Evolutionary conservation across 495 filamentous ascomycete species (phyloP).

Genomic region (Trichoderma asperelloides): DNA sequence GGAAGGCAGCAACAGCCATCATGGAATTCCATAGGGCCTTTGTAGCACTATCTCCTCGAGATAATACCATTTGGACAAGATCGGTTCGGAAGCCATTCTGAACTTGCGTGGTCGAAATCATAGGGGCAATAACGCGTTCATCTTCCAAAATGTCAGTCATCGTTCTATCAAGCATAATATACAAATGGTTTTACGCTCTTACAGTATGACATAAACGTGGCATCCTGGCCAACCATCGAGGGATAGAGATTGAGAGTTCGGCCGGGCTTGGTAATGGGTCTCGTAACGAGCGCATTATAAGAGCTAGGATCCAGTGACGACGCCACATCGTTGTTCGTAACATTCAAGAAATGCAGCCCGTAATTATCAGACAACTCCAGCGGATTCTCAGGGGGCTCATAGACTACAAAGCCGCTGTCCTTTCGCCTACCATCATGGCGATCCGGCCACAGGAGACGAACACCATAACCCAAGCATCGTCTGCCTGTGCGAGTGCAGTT

Average conservation of each 20-base stretch:
- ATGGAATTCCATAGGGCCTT: slow-evolving; percentile 27
- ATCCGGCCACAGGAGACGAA: slow-evolving; percentile 29
- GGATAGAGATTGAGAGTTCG: slow-evolving; percentile 20
- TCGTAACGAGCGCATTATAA: not conserved
- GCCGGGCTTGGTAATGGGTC: not conserved
- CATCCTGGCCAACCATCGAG: slow-evolving; percentile 20
- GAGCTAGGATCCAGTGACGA: not conserved
- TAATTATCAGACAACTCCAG: slow-evolving; percentile 12
- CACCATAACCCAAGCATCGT: slow-evolving; percentile 30
- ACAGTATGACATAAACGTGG: slow-evolving; percentile 25
- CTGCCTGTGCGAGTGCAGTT: slow-evolving; percentile 28
- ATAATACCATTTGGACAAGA: slow-evolving; percentile 26
- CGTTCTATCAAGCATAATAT: not conserved
- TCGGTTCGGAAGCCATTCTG: slow-evolving; percentile 27
- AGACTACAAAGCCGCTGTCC: slow-evolving; percentile 11
- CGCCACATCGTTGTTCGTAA: slow-evolving; percentile 16
- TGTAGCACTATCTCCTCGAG: slow-evolving; percentile 18
- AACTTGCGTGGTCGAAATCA: slow-evolving; percentile 29
- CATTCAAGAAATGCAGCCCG: slow-evolving; percentile 23
- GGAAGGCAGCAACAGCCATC: slow-evolving; percentile 26
- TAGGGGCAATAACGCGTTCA: slow-evolving; percentile 20
- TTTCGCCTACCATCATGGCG: slow-evolving; percentile 27
- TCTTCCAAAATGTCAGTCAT: slow-evolving; percentile 13
- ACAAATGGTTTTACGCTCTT: slow-evolving; percentile 1
- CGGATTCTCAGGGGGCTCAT: not conserved